Evolutionary conservation across 202 grass and related monocot genomes (phyloP), one percentile per base, ranked within the genome.

Genomic region (Carex arenaria): DNA sequence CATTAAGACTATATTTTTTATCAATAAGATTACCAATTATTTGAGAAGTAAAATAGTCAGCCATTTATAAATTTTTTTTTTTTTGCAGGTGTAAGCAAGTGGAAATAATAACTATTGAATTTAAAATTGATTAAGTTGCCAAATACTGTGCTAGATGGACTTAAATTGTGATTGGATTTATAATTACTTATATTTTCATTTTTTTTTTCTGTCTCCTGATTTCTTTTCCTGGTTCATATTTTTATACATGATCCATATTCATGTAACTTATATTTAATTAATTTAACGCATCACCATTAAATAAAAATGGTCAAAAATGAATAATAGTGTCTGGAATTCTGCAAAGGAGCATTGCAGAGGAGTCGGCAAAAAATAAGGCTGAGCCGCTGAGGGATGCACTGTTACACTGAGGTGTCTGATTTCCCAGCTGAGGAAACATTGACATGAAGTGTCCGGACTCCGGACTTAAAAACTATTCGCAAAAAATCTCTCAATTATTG

Each of bases 391-490:
- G 7, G 19, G 34, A 63, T 12, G 38, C 40, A 80, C 78, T 80
- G 78, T 80, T 80, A 1, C 28, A 47, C 78, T 49, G 57, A 26
- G 7, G 56, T 47, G 20, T 64, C 56, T 79, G 72, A 61, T 85
- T 80, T 81, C 84, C 70, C 64, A 81, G 64, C 32, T 81, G 45
- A 13, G 49, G n/a, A 61, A 74, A 61, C 64, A 71, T 62, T 79
- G 83, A 85, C 59, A 67, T 79, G 72, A 79, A 85, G 74, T 69
- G 72, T 79, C 84, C 34, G 28, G 64, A 53, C 15, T 79, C 84
- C 34, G 28, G 64, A 53, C 15, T 65, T 55, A 51, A 49, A 49
- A 36, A 56, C 42, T 60, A 85, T 23, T 13, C 28, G 3, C 30
- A 67, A 67, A 67, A 67, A 67, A 38, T 18, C 26, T 13, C 13